Evolutionary conservation across 352 stramenopile genomes (phyloP).

Genomic region (Ochromonadaceae sp.): DNA sequence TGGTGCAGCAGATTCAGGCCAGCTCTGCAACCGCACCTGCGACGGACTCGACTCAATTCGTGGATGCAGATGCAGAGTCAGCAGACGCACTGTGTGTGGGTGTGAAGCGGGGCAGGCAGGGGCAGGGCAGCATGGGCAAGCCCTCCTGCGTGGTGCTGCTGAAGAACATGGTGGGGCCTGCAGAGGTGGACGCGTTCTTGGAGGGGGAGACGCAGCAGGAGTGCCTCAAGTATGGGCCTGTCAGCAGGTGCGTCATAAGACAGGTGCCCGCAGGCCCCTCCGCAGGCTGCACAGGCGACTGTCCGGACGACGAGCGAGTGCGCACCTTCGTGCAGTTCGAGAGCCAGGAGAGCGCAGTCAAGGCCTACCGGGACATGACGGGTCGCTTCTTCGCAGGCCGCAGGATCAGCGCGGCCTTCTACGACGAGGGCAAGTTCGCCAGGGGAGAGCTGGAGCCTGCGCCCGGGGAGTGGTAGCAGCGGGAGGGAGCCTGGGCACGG

Average conservation of each 20-base stretch:
- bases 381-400: conserved; percentile 67
- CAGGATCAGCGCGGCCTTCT: conserved; percentile 55
- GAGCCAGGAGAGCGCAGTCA: conserved; percentile 41
- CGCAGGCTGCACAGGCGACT: not conserved
- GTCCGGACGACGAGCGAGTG: conserved; percentile 48
- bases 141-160: conserved; percentile 29
- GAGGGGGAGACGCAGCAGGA: conserved; percentile 66
- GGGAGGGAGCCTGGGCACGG: no score
- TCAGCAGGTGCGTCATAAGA: conserved; percentile 52
- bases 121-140: no score
- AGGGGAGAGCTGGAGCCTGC: conserved; percentile 40
- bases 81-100: not conserved
- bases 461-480: no score
- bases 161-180: conserved; percentile 68
- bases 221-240: conserved; percentile 59
- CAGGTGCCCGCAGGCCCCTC: conserved; percentile 38
- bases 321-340: conserved; percentile 71
- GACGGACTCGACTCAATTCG: no score
- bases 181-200: conserved; percentile 65
- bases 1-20: conserved; percentile 45
- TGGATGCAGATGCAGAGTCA: not conserved
- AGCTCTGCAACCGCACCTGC: no score
- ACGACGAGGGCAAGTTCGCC: conserved; percentile 56
- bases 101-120: conserved; percentile 1
- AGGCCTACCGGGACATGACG: conserved; percentile 56